phyloP scores from a whole-genome alignment of 495 filamentous ascomycete species.

The Neurospora sp. region DNA sequence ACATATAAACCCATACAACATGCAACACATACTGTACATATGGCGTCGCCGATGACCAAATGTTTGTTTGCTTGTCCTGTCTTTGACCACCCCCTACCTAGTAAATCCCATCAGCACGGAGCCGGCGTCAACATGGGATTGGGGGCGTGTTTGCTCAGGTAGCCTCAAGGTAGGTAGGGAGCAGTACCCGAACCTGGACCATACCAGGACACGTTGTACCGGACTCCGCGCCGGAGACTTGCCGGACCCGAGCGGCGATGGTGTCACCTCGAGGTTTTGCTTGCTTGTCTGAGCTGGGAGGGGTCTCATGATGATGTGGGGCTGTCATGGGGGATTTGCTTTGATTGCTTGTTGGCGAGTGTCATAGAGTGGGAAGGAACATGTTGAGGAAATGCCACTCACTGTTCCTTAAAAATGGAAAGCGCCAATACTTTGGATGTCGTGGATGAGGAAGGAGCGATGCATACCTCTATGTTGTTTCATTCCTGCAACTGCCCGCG shows the following conservation, averaged over 20 bases:
- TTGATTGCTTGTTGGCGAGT: neutral
- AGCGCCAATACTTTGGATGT: neutral
- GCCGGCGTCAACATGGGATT: neutral
- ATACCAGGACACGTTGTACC: neutral
- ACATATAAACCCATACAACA: neutral
- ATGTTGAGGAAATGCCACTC: too few species aligned
- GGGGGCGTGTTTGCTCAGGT: neutral
- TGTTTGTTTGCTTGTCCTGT: neutral
- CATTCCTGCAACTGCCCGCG: neutral
- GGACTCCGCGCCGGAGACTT: neutral
- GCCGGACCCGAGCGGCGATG: neutral
- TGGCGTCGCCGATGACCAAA: neutral
- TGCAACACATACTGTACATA: neutral
- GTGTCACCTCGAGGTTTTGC: neutral
- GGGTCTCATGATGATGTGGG: neutral
- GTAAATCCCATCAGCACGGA: neutral
- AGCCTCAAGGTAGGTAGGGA: neutral
- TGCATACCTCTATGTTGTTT: neutral
- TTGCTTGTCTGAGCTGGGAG: neutral
- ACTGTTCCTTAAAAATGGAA: neutral
- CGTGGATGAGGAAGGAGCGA: neutral
- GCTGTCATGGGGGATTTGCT: neutral
- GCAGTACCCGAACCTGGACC: neutral
- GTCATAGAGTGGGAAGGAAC: neutral
- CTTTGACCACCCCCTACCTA: too few species aligned